Percentiles rank a stretch among this genome's conserved stretches.
Evolutionary conservation across 1,284 basidiomycete species (phyloP).

Genomic region (Ganoderma lucidum): DNA sequence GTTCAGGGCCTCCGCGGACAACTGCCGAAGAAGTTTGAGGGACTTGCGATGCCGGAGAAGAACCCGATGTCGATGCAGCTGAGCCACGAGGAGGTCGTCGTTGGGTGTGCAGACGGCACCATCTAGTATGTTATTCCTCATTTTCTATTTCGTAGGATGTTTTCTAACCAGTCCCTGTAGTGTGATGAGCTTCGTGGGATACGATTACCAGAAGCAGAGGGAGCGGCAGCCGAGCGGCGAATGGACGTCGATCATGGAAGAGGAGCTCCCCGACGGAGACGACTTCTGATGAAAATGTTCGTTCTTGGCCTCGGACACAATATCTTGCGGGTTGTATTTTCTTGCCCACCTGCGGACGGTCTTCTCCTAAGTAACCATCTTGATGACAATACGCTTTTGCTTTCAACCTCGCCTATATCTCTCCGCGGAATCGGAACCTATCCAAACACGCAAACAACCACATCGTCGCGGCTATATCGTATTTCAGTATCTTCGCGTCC

Average conservation of each 20-base stretch:
- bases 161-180: slow-evolving; percentile 42
- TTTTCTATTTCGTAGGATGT: slow-evolving; percentile 17
- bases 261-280: slow-evolving; percentile 21
- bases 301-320: slow-evolving; percentile 1
- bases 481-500: slow-evolving; percentile 2
- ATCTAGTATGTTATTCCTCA: slow-evolving; percentile 71
- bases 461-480: not conserved
- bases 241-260: slow-evolving; percentile 26
- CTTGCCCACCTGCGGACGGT: not conserved
- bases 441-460: not conserved
- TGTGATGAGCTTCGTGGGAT: slow-evolving; percentile 79
- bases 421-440: not conserved
- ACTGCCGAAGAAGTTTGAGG: slow-evolving; percentile 71
- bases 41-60: slow-evolving; percentile 82
- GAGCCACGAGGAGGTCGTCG: slow-evolving; percentile 86
- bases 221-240: slow-evolving; percentile 21
- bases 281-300: slow-evolving; percentile 14
- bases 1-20: slow-evolving; percentile 66
- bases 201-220: slow-evolving; percentile 56
- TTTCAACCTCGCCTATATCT: not conserved
- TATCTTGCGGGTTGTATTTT: not conserved
- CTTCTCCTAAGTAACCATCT: not conserved
- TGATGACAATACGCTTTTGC: not conserved
- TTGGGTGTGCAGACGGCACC: slow-evolving; percentile 87
- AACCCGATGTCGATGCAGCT: slow-evolving; percentile 91